Percentiles rank a stretch among this genome's conserved stretches.
Evolutionary conservation across 805 yeast genomes (phyloP).

Genomic region (Candida anglica): DNA sequence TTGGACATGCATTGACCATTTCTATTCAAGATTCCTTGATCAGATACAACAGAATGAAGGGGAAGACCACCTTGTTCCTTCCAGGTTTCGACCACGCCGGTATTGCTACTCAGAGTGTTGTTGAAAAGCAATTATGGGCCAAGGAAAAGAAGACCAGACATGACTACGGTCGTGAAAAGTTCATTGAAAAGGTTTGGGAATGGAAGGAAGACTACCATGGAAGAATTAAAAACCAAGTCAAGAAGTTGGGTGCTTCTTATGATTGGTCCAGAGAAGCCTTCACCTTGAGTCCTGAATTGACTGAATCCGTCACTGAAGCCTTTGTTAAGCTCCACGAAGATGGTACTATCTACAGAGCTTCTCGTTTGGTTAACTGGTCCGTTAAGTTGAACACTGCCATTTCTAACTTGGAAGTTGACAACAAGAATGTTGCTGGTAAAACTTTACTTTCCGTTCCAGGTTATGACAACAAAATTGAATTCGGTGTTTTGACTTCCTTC

Average conservation of each 20-base stretch:
- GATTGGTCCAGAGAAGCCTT: conserved; percentile 96
- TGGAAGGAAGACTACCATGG: conserved; percentile 95
- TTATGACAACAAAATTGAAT: conserved; percentile 85
- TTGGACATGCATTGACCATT: conserved; percentile 96
- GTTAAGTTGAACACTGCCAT: conserved; percentile 91
- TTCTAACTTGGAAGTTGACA: conserved; percentile 94
- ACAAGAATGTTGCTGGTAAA: conserved; percentile 81
- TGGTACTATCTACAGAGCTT: conserved; percentile 91
- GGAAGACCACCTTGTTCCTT: conserved; percentile 84
- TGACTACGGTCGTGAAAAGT: conserved; percentile 90
- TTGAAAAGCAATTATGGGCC: conserved; percentile 93
- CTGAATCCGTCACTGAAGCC: conserved; percentile 83
- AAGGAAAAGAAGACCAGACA: conserved; percentile 86
- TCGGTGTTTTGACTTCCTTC: conserved; percentile 95
- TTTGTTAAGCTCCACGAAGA: conserved; percentile 90
- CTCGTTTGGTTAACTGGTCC: conserved; percentile 94
- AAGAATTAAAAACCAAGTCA: conserved; percentile 80
- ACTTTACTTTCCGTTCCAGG: conserved; percentile 83
- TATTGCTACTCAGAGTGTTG: conserved; percentile 97
- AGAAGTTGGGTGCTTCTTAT: conserved; percentile 90
- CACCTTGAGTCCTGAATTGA: conserved; percentile 76
- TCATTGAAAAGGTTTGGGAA: conserved; percentile 88
- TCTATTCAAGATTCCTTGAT: conserved; percentile 91
- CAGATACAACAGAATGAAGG: conserved; percentile 95
- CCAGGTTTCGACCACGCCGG: conserved; percentile 99